Conservation (phyloP, 345 rosid genomes). For the Ceriops tagal region DNA sequence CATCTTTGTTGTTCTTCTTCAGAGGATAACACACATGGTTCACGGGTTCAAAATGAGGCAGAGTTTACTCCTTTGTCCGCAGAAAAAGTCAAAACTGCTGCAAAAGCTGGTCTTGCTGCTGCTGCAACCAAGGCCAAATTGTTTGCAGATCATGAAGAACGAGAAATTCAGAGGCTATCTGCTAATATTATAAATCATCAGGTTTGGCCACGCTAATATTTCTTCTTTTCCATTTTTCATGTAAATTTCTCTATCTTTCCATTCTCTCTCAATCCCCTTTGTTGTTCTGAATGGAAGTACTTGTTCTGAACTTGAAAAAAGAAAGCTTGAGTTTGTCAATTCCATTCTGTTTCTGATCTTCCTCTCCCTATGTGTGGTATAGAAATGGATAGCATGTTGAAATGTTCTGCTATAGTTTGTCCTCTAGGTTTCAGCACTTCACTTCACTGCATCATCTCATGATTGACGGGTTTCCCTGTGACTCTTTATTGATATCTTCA, state of each 20-base stretch:
- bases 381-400: too few species aligned
- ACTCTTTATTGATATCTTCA: background rate
- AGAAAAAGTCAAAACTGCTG: constrained; percentile 73
- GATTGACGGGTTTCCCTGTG: background rate
- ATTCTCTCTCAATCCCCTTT: background rate
- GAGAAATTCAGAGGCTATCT: constrained; percentile 95
- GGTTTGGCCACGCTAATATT: constrained; percentile 35
- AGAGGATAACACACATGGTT: constrained; percentile 40
- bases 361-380: too few species aligned
- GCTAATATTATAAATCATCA: constrained; percentile 94
- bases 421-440: too few species aligned
- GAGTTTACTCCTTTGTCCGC: constrained; percentile 48
- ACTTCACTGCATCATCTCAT: background rate
- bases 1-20: constrained; percentile 19
- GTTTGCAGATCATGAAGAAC: constrained; percentile 98
- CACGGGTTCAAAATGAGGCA: constrained; percentile 48
- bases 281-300: too few species aligned
- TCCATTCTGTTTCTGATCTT: too few species aligned
- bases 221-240: background rate
- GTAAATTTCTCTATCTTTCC: background rate
- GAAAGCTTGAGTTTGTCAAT: too few species aligned
- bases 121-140: constrained; percentile 94
- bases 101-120: constrained; percentile 85
- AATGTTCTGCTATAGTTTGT: too few species aligned
- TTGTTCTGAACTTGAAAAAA: too few species aligned